Percentiles rank a stretch among this genome's conserved stretches.
Evolutionary conservation across 371 early-diverging fungal species (phyloP).

Genomic region (Nematocida major): DNA sequence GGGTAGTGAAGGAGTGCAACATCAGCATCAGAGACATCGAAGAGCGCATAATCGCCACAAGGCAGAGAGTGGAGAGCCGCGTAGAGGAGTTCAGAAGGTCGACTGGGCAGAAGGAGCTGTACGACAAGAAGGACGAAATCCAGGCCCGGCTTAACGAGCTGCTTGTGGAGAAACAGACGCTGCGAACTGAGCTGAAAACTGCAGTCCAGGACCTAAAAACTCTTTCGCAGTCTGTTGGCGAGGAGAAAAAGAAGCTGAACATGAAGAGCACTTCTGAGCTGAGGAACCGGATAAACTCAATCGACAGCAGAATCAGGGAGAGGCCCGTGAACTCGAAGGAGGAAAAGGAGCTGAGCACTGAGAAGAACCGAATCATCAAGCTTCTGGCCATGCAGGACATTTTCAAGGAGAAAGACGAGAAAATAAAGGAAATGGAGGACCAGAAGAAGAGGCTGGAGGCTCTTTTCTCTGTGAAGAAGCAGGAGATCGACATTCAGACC

Average conservation of each 20-base stretch:
- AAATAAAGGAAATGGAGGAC: conserved; percentile 48
- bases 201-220: conserved; percentile 5
- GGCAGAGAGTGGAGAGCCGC: conserved; percentile 25
- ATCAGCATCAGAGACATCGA: conserved; percentile 15
- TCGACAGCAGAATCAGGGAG: conserved; percentile 44
- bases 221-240: conserved; percentile 38
- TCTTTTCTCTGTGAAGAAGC: conserved; percentile 33
- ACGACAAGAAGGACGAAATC: conserved; percentile 8
- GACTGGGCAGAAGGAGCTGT: conserved; percentile 51
- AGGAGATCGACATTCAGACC: conserved; percentile 21
- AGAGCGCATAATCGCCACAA: conserved; percentile 7
- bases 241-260: conserved; percentile 48
- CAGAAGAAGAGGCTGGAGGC: conserved; percentile 34
- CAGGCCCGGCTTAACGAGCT: conserved; percentile 1
- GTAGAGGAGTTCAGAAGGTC: conserved; percentile 49
- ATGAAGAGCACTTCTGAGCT: conserved; percentile 48
- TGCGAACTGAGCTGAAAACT: conserved; percentile 8
- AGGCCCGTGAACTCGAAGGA: conserved; percentile 43
- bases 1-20: conserved; percentile 11
- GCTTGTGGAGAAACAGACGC: conserved; percentile 1
- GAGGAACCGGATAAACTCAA: conserved; percentile 13
- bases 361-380: conserved; percentile 38
- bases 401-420: conserved; percentile 52
- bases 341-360: conserved; percentile 34
- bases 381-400: conserved; percentile 49